Percentiles rank a stretch among this genome's conserved stretches.
These are phyloP conservation scores for Hericium alpestre DNA, from an alignment of 768 basidiomycete genomes.

Conservation along the genomic window DNA sequence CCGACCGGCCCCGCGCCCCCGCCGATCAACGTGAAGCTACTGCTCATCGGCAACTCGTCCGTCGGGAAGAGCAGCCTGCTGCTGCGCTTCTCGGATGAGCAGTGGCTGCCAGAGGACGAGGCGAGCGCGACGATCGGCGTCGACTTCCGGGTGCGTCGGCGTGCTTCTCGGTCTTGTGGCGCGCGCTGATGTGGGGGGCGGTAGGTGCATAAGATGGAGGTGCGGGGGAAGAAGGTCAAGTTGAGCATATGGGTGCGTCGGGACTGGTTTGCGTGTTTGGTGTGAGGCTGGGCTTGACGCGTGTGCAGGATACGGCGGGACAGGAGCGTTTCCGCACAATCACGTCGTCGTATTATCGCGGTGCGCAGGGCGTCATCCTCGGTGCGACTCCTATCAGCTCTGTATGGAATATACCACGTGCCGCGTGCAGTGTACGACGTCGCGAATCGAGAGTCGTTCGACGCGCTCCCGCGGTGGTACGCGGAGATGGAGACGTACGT, in stretches of 20 bases:
- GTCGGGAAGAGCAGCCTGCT: constrained; percentile 91
- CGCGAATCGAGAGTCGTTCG: constrained; percentile 83
- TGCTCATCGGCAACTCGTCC: constrained; percentile 79
- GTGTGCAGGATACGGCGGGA: constrained; percentile 80
- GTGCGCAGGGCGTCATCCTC: constrained; percentile 74
- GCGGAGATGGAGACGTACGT: constrained; percentile 92
- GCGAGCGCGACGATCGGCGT: constrained; percentile 78
- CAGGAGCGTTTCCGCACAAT: constrained; percentile 96
- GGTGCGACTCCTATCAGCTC: no score
- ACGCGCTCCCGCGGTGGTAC: constrained; percentile 86
- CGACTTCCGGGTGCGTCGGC: constrained; percentile 61
- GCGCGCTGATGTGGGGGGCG: not conserved
- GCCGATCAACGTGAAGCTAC: constrained; percentile 69
- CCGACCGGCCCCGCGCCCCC: constrained; percentile 7
- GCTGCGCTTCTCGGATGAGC: constrained; percentile 92
- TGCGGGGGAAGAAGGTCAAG: constrained; percentile 77
- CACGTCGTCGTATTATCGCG: constrained; percentile 90
- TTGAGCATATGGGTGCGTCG: constrained; percentile 93
- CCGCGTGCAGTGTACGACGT: constrained; percentile 99
- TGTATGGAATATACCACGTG: no score
- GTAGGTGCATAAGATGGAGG: constrained; percentile 82
- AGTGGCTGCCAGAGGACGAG: constrained; percentile 89
- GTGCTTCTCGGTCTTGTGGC: not conserved
- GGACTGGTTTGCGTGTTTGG: no score
- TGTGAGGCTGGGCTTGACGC: not conserved